A percentile compares a stretch with the other conserved stretches of the same genome.
phyloP scores from a whole-genome alignment of 176 grass and related monocot genomes.

The Puya raimondii region DNA sequence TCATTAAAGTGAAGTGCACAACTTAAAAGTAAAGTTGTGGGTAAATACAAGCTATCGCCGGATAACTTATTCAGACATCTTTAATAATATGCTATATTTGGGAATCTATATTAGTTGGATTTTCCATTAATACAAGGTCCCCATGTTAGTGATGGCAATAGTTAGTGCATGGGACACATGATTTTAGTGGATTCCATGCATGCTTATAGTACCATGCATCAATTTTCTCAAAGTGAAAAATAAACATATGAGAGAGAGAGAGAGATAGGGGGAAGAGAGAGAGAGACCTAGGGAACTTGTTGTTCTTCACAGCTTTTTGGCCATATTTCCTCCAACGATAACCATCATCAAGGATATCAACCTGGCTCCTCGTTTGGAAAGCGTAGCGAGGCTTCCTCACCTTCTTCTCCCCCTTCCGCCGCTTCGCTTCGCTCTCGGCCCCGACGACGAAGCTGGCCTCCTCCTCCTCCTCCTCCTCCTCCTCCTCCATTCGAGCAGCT shows the following conservation, averaged over 20 bases:
- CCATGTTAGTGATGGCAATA: too few species aligned
- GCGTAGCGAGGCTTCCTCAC: constrained; percentile 53
- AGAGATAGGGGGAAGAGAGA: background rate
- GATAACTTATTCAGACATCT: too few species aligned
- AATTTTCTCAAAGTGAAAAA: too few species aligned
- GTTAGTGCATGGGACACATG: too few species aligned
- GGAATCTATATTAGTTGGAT: too few species aligned
- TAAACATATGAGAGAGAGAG: background rate
- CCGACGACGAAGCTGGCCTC: background rate
- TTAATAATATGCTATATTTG: too few species aligned
- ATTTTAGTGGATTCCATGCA: too few species aligned
- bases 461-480: background rate
- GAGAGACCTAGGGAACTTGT: constrained; percentile 61
- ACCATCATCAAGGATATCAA: constrained; percentile 84
- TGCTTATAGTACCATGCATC: too few species aligned
- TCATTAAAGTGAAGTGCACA: too few species aligned
- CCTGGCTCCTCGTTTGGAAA: constrained; percentile 87
- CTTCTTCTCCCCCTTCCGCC: constrained; percentile 49
- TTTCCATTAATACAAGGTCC: too few species aligned
- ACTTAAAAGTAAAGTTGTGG: too few species aligned
- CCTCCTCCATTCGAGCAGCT: constrained; percentile 14
- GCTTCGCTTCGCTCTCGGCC: background rate
- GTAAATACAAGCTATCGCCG: too few species aligned
- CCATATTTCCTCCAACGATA: constrained; percentile 96
- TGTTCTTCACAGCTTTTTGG: constrained; percentile 90